Percentiles rank a stretch among this genome's conserved stretches.
These are phyloP conservation scores for Tritrichomonas musculus DNA, from an alignment of 208 protist genomes.

Conservation along the genomic window DNA sequence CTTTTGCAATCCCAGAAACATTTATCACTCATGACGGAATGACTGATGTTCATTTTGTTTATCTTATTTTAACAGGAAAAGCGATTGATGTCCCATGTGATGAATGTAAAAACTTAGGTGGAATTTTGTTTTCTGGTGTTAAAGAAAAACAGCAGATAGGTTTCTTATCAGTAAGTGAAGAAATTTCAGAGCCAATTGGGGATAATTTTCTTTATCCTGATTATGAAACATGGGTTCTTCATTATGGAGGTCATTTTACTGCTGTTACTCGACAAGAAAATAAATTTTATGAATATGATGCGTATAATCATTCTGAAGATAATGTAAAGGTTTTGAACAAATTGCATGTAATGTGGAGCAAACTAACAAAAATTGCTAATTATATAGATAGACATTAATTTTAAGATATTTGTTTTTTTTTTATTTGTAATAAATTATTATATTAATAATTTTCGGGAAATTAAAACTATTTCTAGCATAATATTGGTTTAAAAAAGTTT, in stretches of 20 bases:
- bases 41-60: not conserved
- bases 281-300: not conserved
- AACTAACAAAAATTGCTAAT: too few species aligned
- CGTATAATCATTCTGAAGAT: not conserved
- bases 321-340: too few species aligned
- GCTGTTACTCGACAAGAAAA: not conserved
- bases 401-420: too few species aligned
- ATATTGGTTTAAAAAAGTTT: too few species aligned
- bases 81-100: not conserved
- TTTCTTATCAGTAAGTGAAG: not conserved
- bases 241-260: not conserved
- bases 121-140: not conserved
- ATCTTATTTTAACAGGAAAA: not conserved
- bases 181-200: not conserved
- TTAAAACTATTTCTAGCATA: too few species aligned
- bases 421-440: too few species aligned
- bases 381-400: too few species aligned
- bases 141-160: not conserved
- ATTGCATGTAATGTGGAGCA: too few species aligned
- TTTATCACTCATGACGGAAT: not conserved
- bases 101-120: not conserved
- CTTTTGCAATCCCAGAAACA: not conserved
- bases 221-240: not conserved
- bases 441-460: too few species aligned
- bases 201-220: not conserved